Percentiles rank a stretch among this genome's conserved stretches.
These are phyloP conservation scores for Roridomyces roridus DNA, from an alignment of 768 basidiomycete species.

Conservation along the genomic window DNA sequence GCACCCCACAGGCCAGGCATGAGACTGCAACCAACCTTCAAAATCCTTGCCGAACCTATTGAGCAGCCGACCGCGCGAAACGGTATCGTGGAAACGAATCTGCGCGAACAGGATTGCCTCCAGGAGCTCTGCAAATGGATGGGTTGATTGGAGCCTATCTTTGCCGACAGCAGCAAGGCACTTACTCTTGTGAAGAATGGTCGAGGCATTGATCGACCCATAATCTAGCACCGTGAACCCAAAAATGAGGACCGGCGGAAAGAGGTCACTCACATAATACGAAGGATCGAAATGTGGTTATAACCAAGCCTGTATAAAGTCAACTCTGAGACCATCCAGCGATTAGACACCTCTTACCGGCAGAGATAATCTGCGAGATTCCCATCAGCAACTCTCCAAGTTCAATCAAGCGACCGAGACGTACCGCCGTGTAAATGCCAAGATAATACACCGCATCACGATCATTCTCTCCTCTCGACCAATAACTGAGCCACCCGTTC, in stretches of 20 bases:
- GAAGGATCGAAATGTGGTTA: conserved; percentile 68
- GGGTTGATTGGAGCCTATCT: no score
- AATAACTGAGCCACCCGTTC: conserved; percentile 75
- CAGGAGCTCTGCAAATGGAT: conserved; percentile 52
- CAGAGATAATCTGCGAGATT: no score
- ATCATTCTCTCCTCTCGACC: conserved; percentile 57
- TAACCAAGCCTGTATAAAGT: conserved; percentile 37
- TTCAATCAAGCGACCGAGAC: no score
- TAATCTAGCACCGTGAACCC: conserved; percentile 44
- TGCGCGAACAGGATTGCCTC: conserved; percentile 86
- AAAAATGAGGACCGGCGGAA: background rate
- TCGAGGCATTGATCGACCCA: conserved; percentile 81
- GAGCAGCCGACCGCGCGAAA: conserved; percentile 80
- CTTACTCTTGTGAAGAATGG: conserved; percentile 71
- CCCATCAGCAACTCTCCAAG: no score
- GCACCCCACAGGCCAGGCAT: no score
- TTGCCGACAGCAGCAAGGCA: no score
- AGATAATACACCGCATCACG: conserved; percentile 67
- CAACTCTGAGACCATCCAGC: no score
- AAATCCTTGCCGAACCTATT: conserved; percentile 92
- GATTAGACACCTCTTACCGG: no score
- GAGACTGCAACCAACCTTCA: conserved; percentile 54
- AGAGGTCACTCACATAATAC: conserved; percentile 63
- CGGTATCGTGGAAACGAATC: conserved; percentile 92
- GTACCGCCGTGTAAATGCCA: conserved; percentile 69